A percentile compares a stretch with the other conserved stretches of the same genome.
Conservation (phyloP, 441 rosid species). For the Viola pubescens region DNA sequence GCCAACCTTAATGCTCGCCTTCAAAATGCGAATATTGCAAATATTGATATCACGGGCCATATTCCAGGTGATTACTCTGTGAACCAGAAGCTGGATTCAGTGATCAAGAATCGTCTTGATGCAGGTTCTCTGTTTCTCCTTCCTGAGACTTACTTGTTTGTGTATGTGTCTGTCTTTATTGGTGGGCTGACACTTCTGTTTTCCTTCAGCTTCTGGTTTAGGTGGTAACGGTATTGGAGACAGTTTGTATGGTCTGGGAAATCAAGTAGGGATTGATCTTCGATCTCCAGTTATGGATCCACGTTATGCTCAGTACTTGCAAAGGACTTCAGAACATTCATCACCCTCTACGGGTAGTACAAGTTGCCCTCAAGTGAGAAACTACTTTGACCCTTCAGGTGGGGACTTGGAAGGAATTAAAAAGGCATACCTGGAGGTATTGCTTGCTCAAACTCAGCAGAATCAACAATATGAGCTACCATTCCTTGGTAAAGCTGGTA, state of each 20-base stretch:
- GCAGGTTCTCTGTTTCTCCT: conserved; percentile 34
- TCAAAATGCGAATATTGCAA: conserved; percentile 36
- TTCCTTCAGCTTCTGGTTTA: conserved; percentile 37
- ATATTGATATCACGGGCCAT: conserved; percentile 33
- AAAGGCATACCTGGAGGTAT: conserved; percentile 53
- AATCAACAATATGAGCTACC: conserved; percentile 54
- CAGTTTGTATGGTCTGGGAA: conserved; percentile 34
- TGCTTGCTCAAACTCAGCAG: conserved; percentile 48
- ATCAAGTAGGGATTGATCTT: conserved; percentile 42
- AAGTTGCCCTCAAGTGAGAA: conserved; percentile 40
- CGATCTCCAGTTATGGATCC: conserved; percentile 48
- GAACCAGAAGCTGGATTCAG: conserved; percentile 39
- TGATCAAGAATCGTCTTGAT: conserved; percentile 34
- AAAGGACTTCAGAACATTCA: conserved; percentile 35
- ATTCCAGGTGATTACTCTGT: conserved; percentile 38
- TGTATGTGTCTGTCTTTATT: not conserved
- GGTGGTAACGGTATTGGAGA: conserved; percentile 37
- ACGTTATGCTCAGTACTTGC: conserved; percentile 42
- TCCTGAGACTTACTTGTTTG: not conserved
- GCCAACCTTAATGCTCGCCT: conserved; percentile 45
- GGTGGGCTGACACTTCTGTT: conserved; percentile 16
- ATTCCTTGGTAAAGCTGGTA: conserved; percentile 39
- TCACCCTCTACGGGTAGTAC: conserved; percentile 25
- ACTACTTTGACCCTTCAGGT: conserved; percentile 33
- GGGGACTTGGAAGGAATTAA: conserved; percentile 43